Evolutionary conservation across 441 rosid species (phyloP), one percentile per base, ranked within the genome.

Genomic region (Adansonia gregorii): DNA sequence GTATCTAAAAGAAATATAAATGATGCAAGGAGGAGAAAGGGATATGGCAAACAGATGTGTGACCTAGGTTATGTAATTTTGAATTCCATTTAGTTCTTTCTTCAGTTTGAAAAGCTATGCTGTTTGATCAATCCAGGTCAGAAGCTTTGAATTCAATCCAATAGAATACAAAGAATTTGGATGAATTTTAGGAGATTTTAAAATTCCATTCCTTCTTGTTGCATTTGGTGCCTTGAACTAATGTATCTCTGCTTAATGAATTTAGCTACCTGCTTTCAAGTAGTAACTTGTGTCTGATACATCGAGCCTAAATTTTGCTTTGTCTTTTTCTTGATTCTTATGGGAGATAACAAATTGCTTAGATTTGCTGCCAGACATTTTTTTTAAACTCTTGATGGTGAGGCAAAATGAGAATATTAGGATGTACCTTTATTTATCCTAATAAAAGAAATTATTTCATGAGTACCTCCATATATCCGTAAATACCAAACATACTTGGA

Each of bases 41-140:
- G 48, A 12, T 52, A 67, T 17, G 52, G 15, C 19, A 19, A 67
- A 43, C 15, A 43, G 15, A 67, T 66, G 1, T 68, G 2, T 27
- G n/a, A 22, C 48, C 27, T 46, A 68, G 10, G 56, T 48, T 68
- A 3, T 8, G 39, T 68, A 20, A 68, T 68, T 20, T 46, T 68
- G 17, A 20, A 19, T 67, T 67, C 72, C 2, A 2, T 20, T 20
- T 12, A 20, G 20, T 67, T 46, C 9, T 45, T 67, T 39, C 20
- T 19, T 20, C 55, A 67, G 12, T 67, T 66, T 67, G 72, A 20
- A 46, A 46, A 67, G 55, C 55, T 46, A 17, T 46, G 55, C 54
- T 67, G 55, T 14, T 67, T 20, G 54, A 46, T 67, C 35, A 9
- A 46, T 67, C 17, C 52, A 67, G 46, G 20, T 67, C 9, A 10